phyloP scores from a whole-genome alignment of 345 rosid genomes.

The Dimocarpus longan region DNA sequence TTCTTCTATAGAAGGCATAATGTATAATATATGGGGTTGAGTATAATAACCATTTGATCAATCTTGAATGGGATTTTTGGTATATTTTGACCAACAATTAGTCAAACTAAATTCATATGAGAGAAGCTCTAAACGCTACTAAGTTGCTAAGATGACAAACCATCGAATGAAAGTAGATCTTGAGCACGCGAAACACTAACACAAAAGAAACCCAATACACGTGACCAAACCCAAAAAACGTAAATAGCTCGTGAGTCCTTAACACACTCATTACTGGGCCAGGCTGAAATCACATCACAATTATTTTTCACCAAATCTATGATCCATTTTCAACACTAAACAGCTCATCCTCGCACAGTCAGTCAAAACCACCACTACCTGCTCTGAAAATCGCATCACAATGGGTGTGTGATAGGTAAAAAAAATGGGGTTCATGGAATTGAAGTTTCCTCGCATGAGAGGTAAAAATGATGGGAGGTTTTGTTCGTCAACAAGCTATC shows the following conservation, averaged over 20 bases:
- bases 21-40: background rate
- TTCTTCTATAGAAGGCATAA: background rate
- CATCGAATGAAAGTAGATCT: background rate
- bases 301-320: background rate
- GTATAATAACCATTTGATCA: no score
- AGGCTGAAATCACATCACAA: background rate
- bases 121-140: background rate
- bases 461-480: background rate
- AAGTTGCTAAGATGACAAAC: background rate
- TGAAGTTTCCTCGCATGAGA: background rate
- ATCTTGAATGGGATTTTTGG: no score
- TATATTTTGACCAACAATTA: no score
- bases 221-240: background rate
- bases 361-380: slow-evolving; percentile 3
- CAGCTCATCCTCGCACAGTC: background rate
- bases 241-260: background rate
- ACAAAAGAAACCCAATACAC: background rate
- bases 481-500: background rate
- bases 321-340: background rate
- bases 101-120: no score
- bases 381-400: background rate
- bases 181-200: background rate
- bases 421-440: background rate
- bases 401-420: no score
- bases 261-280: background rate